A percentile compares a stretch with the other conserved stretches of the same genome.
Evolutionary conservation across 1,139 yeast genomes (phyloP).

Genomic region (Kazachstania sp.): DNA sequence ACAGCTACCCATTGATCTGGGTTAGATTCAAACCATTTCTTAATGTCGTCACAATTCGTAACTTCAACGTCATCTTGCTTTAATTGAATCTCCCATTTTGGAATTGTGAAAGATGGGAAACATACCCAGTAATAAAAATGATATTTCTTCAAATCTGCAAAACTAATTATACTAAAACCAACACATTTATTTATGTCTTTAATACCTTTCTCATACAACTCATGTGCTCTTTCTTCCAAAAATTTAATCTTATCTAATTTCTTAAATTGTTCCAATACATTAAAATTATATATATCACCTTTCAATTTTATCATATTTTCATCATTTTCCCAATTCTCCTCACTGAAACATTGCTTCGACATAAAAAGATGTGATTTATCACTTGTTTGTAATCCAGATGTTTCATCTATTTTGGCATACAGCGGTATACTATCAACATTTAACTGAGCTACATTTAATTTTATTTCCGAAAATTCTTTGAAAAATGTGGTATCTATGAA

Average conservation of each 20-base stretch:
- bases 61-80: neutral
- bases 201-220: slow-evolving; percentile 19
- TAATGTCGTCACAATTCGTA: slow-evolving; percentile 10
- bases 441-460: slow-evolving; percentile 26
- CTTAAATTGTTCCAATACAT: slow-evolving; percentile 82
- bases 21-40: slow-evolving; percentile 14
- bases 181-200: slow-evolving; percentile 18
- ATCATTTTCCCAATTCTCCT: slow-evolving; percentile 1
- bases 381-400: slow-evolving; percentile 37
- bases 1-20: slow-evolving; percentile 26
- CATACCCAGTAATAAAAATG: slow-evolving; percentile 87
- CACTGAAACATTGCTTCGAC: slow-evolving; percentile 33
- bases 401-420: slow-evolving; percentile 29
- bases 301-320: slow-evolving; percentile 8
- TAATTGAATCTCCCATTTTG: slow-evolving; percentile 10
- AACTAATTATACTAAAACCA: slow-evolving; percentile 53
- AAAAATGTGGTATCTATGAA: slow-evolving; percentile 84
- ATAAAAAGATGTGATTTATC: slow-evolving; percentile 34
- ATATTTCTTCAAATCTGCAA: slow-evolving; percentile 83
- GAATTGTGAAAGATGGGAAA: slow-evolving; percentile 58
- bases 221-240: slow-evolving; percentile 40
- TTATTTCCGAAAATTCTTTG: slow-evolving; percentile 45
- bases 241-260: slow-evolving; percentile 51
- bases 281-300: slow-evolving; percentile 42
- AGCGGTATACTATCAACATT: slow-evolving; percentile 26